Conservation (phyloP, 1,284 basidiomycete species). For the Sanghuangporus sanghuang region DNA sequence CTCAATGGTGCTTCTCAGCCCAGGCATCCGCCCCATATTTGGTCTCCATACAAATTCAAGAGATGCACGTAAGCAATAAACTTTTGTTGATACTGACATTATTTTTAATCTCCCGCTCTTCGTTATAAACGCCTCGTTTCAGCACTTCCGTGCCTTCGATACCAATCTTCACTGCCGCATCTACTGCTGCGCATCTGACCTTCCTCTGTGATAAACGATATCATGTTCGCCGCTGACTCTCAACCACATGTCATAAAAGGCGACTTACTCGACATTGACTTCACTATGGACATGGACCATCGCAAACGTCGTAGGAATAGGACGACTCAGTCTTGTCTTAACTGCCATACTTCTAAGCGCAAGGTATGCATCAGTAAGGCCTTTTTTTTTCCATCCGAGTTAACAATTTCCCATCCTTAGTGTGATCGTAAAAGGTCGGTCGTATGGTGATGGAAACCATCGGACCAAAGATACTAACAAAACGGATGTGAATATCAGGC, state of each 20-base stretch:
- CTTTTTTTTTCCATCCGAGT: not conserved
- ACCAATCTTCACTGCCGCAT: not conserved
- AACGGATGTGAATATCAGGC: constrained; percentile 32
- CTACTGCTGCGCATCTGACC: not conserved
- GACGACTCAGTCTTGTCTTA: constrained; percentile 84
- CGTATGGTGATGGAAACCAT: not conserved
- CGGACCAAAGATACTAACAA: not conserved
- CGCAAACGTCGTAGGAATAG: constrained; percentile 66
- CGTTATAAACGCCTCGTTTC: constrained; percentile 7
- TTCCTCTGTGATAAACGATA: not conserved
- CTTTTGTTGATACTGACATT: constrained; percentile 4
- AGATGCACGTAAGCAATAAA: not conserved
- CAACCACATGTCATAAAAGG: constrained; percentile 17
- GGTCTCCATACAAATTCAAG: constrained; percentile 7
- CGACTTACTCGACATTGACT: constrained; percentile 18
- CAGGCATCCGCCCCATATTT: constrained; percentile 2
- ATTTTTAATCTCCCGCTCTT: constrained; percentile 7
- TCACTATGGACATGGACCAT: constrained; percentile 31
- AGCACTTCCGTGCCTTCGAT: constrained; percentile 11
- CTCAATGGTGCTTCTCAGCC: constrained; percentile 4
- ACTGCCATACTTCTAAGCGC: constrained; percentile 89
- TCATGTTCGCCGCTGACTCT: constrained; percentile 17
- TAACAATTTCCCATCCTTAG: constrained; percentile 19
- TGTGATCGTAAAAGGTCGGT: constrained; percentile 32
- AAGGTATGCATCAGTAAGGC: constrained; percentile 51